phyloP scores from a whole-genome alignment of 306 rosid species.

The Castanopsis chinensis region DNA sequence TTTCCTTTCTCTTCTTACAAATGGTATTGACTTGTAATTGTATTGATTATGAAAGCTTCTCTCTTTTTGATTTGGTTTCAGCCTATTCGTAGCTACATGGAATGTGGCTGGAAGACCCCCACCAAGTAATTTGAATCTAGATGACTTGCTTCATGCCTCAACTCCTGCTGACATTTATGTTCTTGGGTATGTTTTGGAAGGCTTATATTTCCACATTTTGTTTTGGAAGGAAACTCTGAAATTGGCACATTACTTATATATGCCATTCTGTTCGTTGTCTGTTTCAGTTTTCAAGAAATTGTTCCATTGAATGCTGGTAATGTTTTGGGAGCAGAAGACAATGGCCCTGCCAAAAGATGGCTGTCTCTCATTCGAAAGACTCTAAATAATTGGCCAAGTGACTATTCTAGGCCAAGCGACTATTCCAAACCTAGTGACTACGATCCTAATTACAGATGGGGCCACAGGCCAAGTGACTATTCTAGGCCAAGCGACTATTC shows the following conservation, averaged over 20 bases:
- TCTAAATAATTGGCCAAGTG: constrained; percentile 91
- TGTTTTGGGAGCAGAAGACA: constrained; percentile 94
- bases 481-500: constrained; percentile 72
- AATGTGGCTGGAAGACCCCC: constrained; percentile 99
- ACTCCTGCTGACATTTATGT: constrained; percentile 98
- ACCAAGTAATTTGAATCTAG: constrained; percentile 74
- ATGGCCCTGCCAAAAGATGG: constrained; percentile 99
- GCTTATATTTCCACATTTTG: not conserved
- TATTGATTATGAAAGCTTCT: constrained; percentile 23
- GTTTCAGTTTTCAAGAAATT: constrained; percentile 91
- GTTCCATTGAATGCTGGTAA: constrained; percentile 99
- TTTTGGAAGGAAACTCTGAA: constrained; percentile 1
- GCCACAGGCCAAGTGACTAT: constrained; percentile 67
- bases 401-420: constrained; percentile 79
- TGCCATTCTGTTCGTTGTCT: constrained; percentile 15
- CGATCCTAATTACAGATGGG: constrained; percentile 65
- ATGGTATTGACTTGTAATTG: constrained; percentile 3
- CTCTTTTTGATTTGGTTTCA: constrained; percentile 28
- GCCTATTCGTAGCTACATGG: constrained; percentile 97
- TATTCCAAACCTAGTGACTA: constrained; percentile 39
- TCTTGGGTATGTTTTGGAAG: constrained; percentile 73
- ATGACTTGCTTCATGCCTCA: constrained; percentile 93
- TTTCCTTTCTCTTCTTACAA: constrained; percentile 23
- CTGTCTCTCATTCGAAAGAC: constrained; percentile 85
- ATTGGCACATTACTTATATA: constrained; percentile 17